Conservation (phyloP, 768 basidiomycete genomes). For the Termitomyces eurrhizus region DNA sequence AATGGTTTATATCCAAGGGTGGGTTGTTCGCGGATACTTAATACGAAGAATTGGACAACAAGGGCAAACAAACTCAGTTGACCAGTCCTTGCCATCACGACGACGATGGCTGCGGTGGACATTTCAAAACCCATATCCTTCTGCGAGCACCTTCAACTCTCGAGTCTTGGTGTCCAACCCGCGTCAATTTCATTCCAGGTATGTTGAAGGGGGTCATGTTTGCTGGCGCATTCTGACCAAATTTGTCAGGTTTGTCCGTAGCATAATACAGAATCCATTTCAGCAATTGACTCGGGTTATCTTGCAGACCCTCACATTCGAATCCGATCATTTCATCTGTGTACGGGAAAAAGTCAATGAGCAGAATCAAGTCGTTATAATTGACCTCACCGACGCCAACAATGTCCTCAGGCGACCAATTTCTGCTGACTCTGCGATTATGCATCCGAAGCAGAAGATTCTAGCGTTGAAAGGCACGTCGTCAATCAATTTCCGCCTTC, state of each 20-base stretch:
- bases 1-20: too few relatives aligned
- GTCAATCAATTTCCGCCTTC: not conserved
- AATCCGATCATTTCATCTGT: conserved; percentile 98
- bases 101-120: conserved; percentile 43
- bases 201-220: conserved; percentile 35
- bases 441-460: conserved; percentile 97
- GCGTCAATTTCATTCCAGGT: conserved; percentile 97
- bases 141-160: conserved; percentile 91
- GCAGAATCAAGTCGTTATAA: conserved; percentile 97
- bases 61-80: conserved; percentile 12
- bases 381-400: conserved; percentile 96
- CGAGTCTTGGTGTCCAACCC: conserved; percentile 93
- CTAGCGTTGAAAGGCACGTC: conserved; percentile 87
- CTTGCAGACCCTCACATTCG: conserved; percentile 81
- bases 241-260: conserved; percentile 27
- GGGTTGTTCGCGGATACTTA: too few relatives aligned
- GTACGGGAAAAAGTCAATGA: conserved; percentile 94
- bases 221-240: conserved; percentile 30
- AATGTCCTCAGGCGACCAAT: conserved; percentile 95
- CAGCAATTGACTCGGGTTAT: conserved; percentile 2
- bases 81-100: conserved; percentile 15
- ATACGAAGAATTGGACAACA: conserved; percentile 4
- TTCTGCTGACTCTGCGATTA: conserved; percentile 97
- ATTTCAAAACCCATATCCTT: conserved; percentile 79
- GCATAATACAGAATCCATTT: not conserved